Conservation (phyloP, 2,329 filamentous ascomycete species). For the Phyllosticta citriasiana region DNA sequence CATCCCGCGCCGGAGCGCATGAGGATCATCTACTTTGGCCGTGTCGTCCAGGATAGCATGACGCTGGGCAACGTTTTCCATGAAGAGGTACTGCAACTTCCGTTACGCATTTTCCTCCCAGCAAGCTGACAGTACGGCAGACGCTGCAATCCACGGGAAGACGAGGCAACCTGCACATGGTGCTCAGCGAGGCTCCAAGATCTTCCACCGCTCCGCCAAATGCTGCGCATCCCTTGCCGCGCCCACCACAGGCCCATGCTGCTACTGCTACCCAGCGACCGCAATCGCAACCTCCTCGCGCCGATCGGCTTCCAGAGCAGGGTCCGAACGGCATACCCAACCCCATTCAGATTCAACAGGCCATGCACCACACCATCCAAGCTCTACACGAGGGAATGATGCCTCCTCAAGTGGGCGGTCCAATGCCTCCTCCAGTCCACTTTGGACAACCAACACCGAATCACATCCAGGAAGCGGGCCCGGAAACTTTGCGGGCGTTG, state of each 20-base stretch:
- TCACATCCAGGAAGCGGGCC: no score
- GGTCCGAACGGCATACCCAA: no score
- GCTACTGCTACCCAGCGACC: conserved; percentile 5
- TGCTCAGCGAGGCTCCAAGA: conserved; percentile 14
- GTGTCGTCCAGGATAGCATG: conserved; percentile 39
- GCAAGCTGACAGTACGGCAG: conserved; percentile 14
- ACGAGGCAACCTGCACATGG: conserved; percentile 11
- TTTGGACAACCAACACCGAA: no score
- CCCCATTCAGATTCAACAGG: no score
- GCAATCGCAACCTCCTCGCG: conserved; percentile 6
- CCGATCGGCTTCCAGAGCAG: not conserved
- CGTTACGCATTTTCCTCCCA: not conserved
- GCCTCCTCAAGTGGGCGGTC: no score
- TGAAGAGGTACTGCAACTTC: conserved; percentile 23
- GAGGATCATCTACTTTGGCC: conserved; percentile 49
- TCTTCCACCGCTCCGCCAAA: conserved; percentile 27
- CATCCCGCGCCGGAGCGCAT: conserved; percentile 34
- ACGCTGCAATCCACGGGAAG: conserved; percentile 21
- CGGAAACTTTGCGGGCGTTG: no score
- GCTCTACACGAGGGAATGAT: no score
- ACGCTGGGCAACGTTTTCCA: conserved; percentile 40
- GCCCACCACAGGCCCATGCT: conserved; percentile 20
- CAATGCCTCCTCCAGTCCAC: no score
- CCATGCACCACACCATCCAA: no score
- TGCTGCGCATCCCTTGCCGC: conserved; percentile 21